Percentiles rank a stretch among this genome's conserved stretches.
phyloP scores from a whole-genome alignment of 306 rosid genomes.

The Lathyrus aphaca region DNA sequence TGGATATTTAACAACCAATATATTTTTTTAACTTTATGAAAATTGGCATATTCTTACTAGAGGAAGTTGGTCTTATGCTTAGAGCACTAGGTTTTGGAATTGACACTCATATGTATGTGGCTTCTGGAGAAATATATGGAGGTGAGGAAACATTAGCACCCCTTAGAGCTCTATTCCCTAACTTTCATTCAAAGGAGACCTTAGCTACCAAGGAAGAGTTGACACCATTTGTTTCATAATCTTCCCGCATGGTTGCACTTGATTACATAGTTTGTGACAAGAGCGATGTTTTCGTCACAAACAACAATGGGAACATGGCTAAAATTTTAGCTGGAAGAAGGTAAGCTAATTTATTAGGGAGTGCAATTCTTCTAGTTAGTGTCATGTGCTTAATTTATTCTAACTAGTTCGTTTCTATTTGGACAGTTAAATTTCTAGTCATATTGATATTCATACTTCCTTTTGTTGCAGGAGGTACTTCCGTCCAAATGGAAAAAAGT shows the following conservation, averaged over 20 bases:
- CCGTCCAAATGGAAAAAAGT: constrained; percentile 78
- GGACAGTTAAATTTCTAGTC: constrained; percentile 3
- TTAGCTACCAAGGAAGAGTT: constrained; percentile 70
- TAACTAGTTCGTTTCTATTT: constrained; percentile 9
- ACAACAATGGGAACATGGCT: constrained; percentile 99
- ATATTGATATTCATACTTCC: constrained; percentile 9
- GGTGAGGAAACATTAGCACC: constrained; percentile 82
- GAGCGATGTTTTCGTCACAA: constrained; percentile 82
- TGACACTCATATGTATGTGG: constrained; percentile 81
- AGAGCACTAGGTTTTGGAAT: constrained; percentile 77
- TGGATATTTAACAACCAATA: constrained; percentile 7
- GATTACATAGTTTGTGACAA: constrained; percentile 79
- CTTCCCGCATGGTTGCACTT: constrained; percentile 96
- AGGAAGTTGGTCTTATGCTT: constrained; percentile 95
- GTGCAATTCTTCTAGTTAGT: constrained; percentile 8
- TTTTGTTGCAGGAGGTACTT: constrained; percentile 80
- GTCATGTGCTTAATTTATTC: constrained; percentile 5
- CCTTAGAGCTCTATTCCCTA: constrained; percentile 76
- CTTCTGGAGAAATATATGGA: constrained; percentile 90
- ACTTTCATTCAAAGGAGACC: constrained; percentile 79
- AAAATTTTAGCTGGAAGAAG: constrained; percentile 92
- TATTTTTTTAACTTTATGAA: constrained; percentile 6
- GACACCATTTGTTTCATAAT: constrained; percentile 68
- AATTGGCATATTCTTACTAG: constrained; percentile 37
- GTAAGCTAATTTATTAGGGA: constrained; percentile 40